A percentile compares a stretch with the other conserved stretches of the same genome.
Evolutionary conservation across 2,329 filamentous ascomycete species (phyloP).

Genomic region (Pseudogymnoascus sp.): DNA sequence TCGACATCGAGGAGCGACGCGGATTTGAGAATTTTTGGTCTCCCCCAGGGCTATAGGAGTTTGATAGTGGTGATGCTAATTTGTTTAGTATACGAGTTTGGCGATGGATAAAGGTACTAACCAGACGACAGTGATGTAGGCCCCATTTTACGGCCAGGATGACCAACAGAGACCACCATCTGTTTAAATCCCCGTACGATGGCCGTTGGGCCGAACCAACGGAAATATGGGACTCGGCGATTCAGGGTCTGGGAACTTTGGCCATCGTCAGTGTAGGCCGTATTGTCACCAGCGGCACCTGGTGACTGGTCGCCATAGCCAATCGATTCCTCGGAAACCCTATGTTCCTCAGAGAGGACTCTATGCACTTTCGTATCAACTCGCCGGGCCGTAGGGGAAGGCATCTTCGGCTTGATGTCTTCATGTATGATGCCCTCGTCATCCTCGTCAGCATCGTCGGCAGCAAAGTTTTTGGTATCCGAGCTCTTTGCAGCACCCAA

Average conservation of each 20-base stretch:
- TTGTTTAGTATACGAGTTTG: conserved; percentile 19
- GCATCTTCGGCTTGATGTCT: conserved; percentile 15
- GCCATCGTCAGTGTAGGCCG: background rate
- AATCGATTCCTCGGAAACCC: background rate
- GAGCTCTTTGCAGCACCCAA: conserved; percentile 1
- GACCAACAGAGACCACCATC: conserved; percentile 74
- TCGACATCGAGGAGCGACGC: conserved; percentile 19
- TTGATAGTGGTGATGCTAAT: conserved; percentile 24
- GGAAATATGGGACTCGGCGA: conserved; percentile 75
- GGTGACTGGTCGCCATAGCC: background rate
- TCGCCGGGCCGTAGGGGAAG: background rate
- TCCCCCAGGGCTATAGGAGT: conserved; percentile 14
- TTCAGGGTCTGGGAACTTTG: conserved; percentile 25
- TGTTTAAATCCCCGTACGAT: conserved; percentile 90
- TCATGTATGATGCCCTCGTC: conserved; percentile 27
- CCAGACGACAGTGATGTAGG: conserved; percentile 11
- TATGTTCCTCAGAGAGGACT: background rate
- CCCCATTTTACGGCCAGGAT: conserved; percentile 52
- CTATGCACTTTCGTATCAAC: background rate
- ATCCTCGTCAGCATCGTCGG: conserved; percentile 32
- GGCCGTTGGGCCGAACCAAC: conserved; percentile 84
- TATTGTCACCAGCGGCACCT: background rate
- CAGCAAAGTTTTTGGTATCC: background rate
- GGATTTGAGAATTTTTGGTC: conserved; percentile 16
- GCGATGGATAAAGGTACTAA: background rate